Evolutionary conservation across 2,329 filamentous ascomycete genomes (phyloP).

Genomic region (Ophiostoma novo-ulmi): DNA sequence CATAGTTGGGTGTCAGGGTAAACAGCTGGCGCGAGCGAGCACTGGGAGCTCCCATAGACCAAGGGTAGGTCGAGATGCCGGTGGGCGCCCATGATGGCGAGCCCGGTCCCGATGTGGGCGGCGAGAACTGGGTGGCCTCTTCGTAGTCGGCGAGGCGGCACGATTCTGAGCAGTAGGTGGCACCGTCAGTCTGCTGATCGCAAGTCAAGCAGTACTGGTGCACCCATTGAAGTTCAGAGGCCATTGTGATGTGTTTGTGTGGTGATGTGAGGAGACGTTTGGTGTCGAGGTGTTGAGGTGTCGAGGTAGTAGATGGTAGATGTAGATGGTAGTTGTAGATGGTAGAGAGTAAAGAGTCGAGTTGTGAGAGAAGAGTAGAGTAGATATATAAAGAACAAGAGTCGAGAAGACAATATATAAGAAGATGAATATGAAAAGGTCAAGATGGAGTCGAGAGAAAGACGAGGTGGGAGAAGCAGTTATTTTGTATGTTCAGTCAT

Average conservation of each 20-base stretch:
- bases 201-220: conserved; percentile 92
- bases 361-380: background rate
- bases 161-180: conserved; percentile 85
- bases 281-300: background rate
- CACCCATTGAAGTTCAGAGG: conserved; percentile 64
- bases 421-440: background rate
- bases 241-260: conserved; percentile 33
- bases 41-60: conserved; percentile 38
- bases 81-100: conserved; percentile 46
- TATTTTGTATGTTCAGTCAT: conserved; percentile 28
- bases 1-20: conserved; percentile 68
- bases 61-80: conserved; percentile 45
- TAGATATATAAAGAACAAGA: background rate
- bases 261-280: background rate
- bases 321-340: background rate
- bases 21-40: conserved; percentile 44
- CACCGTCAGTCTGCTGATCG: conserved; percentile 78
- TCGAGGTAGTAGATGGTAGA: background rate
- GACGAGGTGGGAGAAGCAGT: conserved; percentile 26
- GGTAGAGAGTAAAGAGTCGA: background rate
- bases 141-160: conserved; percentile 87
- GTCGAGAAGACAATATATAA: background rate
- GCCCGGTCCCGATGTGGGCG: conserved; percentile 51
- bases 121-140: conserved; percentile 53
- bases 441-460: conserved; percentile 13